These are phyloP conservation scores for Stentor coeruleus DNA, from an alignment of 73 alveolate genomes.

Conservation along the genomic window DNA sequence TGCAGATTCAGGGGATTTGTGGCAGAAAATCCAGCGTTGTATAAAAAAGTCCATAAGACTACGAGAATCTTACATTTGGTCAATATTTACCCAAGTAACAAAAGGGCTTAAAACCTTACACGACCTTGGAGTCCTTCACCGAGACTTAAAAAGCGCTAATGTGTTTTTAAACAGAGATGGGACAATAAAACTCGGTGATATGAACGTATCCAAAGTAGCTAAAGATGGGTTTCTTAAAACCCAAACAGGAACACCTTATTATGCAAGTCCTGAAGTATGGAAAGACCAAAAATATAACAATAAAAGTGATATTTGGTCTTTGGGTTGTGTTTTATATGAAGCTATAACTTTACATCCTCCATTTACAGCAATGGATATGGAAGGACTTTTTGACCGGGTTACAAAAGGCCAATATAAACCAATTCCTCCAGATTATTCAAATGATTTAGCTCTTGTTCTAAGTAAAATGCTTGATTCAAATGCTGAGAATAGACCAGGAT, in stretches of 20 bases:
- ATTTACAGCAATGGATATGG: constrained; percentile 66
- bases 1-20: constrained; percentile 66
- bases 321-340: constrained; percentile 83
- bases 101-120: constrained; percentile 66
- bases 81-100: constrained; percentile 49
- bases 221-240: constrained; percentile 70
- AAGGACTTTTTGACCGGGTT: constrained; percentile 70
- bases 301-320: constrained; percentile 80
- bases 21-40: constrained; percentile 51
- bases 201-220: constrained; percentile 80
- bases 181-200: constrained; percentile 67
- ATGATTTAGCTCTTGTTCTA: constrained; percentile 45
- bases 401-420: constrained; percentile 67
- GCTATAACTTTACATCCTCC: constrained; percentile 74
- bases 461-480: constrained; percentile 31
- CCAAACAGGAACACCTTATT: constrained; percentile 79
- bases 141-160: constrained; percentile 79
- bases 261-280: constrained; percentile 84
- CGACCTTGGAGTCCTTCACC: constrained; percentile 68
- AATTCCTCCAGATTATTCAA: constrained; percentile 54
- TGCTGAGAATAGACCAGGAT: too few species aligned
- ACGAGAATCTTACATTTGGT: constrained; percentile 59
- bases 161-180: constrained; percentile 72
- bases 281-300: constrained; percentile 65
- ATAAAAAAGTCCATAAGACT: constrained; percentile 46